Base-by-base conservation (phyloP, 495 filamentous ascomycete genomes). In the Annulohypoxylon stygium region DNA sequence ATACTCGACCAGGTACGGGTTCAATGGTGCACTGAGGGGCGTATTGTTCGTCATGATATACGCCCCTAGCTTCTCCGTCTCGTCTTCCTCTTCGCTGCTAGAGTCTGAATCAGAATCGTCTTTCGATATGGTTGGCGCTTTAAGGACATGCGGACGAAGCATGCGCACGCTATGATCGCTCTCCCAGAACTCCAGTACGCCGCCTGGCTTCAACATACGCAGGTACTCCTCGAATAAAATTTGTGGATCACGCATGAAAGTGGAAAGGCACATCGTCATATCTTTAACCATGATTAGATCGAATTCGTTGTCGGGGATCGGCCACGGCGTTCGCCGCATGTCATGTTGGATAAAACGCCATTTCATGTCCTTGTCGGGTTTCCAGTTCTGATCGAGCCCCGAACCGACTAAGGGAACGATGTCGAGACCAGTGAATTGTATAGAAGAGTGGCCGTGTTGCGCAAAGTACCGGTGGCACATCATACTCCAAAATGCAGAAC, bases 271-370 rank as follows among this genome's bases (percentile, higher is more conserved):
- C 78, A 97, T 86, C 45, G 89, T 89, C 72, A 95, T 84, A 78
- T 97, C 95, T 79, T 97, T 97, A 62, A 94, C 88, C 83, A 97
- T 93, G 62, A 98, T 88, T 20, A 97, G 86, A 76, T 97, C 94
- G 79, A 97, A 98, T 78, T 93, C 92, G 23, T 86, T 89, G 67
- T 95, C 92, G 4, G 89, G 85, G 65, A 97, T 95, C 2, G 95
- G 95, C 50, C 95, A 83, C 2, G 93, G 92, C 0, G 87, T 76
- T 67, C 87, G 87, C 61, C 93, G 91, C 63, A 96, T 74, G 80
- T 97, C 93, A 78, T 97, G 93, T 79, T 93, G 93, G 54, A 96
- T 89, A 75, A 97, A 97, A 14, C 88, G 88, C 93, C 93, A 97
- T 73, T 91, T 90, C 82, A 97, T 90, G 45, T 92, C 91, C 73